Conservation (phyloP, 2,329 filamentous ascomycete genomes). For the Capronia coronata region DNA sequence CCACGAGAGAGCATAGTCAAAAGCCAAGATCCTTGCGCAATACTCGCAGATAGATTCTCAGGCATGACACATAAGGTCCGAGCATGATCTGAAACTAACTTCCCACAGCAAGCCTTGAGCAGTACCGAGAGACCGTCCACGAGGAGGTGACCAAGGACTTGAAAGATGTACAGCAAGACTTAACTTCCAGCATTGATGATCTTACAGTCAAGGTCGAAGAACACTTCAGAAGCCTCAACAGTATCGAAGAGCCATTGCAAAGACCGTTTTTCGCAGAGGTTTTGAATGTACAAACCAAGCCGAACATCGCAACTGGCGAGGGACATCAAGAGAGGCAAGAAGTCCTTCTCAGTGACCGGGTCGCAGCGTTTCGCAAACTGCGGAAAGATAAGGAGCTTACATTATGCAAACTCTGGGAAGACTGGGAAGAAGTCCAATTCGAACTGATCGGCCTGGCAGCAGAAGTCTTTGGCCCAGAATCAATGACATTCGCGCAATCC, state of each 20-base stretch:
- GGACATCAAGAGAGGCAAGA: constrained; percentile 3
- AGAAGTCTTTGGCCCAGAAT: constrained; percentile 19
- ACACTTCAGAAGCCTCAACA: constrained; percentile 6
- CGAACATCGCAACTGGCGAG: neutral
- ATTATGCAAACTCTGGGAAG: constrained; percentile 19
- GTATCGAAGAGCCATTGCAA: constrained; percentile 13
- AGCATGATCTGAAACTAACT: constrained; percentile 3
- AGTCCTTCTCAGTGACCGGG: constrained; percentile 10
- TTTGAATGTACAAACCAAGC: constrained; percentile 3
- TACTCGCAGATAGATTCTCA: constrained; percentile 14
- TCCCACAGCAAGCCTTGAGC: constrained; percentile 14
- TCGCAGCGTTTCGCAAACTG: constrained; percentile 12
- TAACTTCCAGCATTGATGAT: constrained; percentile 8
- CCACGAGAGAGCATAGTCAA: constrained; percentile 2
- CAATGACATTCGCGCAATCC: constrained; percentile 7
- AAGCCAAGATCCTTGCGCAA: constrained; percentile 1
- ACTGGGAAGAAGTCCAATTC: constrained; percentile 23
- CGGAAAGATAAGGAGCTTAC: constrained; percentile 16
- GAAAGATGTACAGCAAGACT: constrained; percentile 2
- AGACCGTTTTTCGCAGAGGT: constrained; percentile 14
- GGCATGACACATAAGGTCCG: neutral
- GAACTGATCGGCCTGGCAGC: constrained; percentile 19
- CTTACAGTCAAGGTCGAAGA: constrained; percentile 12
- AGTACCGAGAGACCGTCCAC: constrained; percentile 15
- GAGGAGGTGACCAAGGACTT: constrained; percentile 6